phyloP scores from a whole-genome alignment of 495 filamentous ascomycete species.

The Podospora anserina region DNA sequence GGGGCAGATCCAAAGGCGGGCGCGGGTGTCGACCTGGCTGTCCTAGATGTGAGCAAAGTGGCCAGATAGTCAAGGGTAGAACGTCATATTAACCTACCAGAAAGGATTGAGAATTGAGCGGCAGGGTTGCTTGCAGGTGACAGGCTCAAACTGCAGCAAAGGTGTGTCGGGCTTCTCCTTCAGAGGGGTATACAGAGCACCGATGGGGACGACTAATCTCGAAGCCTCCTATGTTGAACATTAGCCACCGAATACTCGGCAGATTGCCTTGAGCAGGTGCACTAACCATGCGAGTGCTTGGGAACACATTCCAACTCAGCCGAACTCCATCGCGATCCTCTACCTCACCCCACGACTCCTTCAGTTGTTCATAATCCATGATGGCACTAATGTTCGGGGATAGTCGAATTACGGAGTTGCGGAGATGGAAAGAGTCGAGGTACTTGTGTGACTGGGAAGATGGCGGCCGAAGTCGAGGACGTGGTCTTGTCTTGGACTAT shows the following conservation, averaged over 20 bases:
- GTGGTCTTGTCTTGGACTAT: constrained; percentile 4
- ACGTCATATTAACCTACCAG: constrained; percentile 57
- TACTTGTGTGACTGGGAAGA: background rate
- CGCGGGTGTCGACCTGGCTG: constrained; percentile 93
- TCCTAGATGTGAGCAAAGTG: constrained; percentile 27
- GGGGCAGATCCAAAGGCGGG: constrained; percentile 95
- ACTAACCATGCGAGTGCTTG: constrained; percentile 88
- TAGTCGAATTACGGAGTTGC: background rate
- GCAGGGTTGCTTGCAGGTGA: constrained; percentile 95
- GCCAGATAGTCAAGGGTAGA: constrained; percentile 7
- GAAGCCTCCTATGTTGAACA: constrained; percentile 74
- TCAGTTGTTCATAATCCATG: constrained; percentile 64
- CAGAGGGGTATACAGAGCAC: constrained; percentile 91
- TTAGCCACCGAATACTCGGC: constrained; percentile 20
- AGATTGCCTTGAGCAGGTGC: background rate
- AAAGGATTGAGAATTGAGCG: constrained; percentile 96
- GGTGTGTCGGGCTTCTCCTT: constrained; percentile 92
- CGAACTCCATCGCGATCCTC: constrained; percentile 97
- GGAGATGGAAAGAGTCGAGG: background rate
- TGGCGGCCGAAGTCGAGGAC: background rate
- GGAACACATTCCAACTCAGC: constrained; percentile 99
- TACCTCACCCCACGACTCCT: constrained; percentile 96
- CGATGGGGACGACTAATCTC: constrained; percentile 93
- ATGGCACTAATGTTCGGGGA: constrained; percentile 5
- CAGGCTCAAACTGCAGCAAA: constrained; percentile 91